Percentiles rank a stretch among this genome's conserved stretches.
phyloP scores from a whole-genome alignment of 1,284 basidiomycete species.

The Lentinula novae-zelandiae region DNA sequence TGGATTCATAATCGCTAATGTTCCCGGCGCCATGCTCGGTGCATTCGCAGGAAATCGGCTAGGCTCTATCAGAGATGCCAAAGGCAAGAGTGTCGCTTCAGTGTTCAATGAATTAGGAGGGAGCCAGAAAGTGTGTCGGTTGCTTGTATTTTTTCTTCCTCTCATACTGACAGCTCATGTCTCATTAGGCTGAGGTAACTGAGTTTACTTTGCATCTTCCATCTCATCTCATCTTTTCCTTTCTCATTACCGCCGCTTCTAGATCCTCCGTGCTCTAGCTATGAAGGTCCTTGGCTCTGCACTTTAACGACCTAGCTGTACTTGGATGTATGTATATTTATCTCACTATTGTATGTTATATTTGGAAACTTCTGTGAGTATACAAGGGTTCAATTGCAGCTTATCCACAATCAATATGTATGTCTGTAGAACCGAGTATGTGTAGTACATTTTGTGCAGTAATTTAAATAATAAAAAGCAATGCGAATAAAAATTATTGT shows the following conservation, averaged over 20 bases:
- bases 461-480: background rate
- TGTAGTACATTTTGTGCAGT: constrained; percentile 8
- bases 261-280: constrained; percentile 87
- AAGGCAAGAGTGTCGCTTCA: constrained; percentile 86
- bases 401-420: background rate
- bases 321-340: background rate
- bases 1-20: constrained; percentile 86
- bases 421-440: background rate
- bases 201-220: constrained; percentile 13
- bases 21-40: constrained; percentile 79
- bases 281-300: constrained; percentile 85
- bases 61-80: constrained; percentile 87
- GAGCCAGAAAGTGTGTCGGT: constrained; percentile 37
- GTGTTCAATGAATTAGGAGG: constrained; percentile 85
- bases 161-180: background rate
- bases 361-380: background rate
- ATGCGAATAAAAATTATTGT: constrained; percentile 3
- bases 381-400: background rate
- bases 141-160: background rate
- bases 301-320: background rate
- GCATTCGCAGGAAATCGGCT: constrained; percentile 83
- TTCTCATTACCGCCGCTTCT: constrained; percentile 16
- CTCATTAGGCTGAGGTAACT: constrained; percentile 62
- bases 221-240: background rate
- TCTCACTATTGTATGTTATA: background rate